Percentiles rank a stretch among this genome's conserved stretches.
Conservation (phyloP, 768 basidiomycete species). For the Suillus sp. region DNA sequence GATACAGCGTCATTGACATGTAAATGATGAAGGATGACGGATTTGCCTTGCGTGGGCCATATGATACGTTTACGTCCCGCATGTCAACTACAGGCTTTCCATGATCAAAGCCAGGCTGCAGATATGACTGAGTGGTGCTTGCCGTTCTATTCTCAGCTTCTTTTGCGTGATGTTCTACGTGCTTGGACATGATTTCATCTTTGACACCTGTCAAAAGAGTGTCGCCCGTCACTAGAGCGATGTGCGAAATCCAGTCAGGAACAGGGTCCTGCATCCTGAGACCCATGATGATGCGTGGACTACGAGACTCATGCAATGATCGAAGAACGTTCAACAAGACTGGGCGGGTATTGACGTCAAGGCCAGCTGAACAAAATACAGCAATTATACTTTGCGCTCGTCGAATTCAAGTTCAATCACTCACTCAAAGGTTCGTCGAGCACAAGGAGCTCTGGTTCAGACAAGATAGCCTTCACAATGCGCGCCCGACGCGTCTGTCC, state of each 20-base stretch:
- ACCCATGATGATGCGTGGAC: constrained; percentile 66
- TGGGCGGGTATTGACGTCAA: constrained; percentile 65
- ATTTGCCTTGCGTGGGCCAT: constrained; percentile 61
- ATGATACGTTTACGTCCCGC: constrained; percentile 67
- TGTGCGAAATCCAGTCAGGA: constrained; percentile 72
- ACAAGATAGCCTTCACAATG: constrained; percentile 75
- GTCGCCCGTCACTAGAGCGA: constrained; percentile 55
- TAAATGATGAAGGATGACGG: neutral
- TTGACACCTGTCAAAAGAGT: constrained; percentile 54
- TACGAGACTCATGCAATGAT: constrained; percentile 47
- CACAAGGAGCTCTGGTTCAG: constrained; percentile 70
- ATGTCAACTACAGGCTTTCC: constrained; percentile 59
- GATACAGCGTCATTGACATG: neutral
- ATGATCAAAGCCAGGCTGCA: constrained; percentile 9
- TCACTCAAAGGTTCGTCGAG: constrained; percentile 92
- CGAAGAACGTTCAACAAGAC: constrained; percentile 56
- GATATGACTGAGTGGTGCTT: neutral
- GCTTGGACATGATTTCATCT: constrained; percentile 42
- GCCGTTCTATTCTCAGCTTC: neutral
- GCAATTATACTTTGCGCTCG: neutral
- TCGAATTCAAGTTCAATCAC: constrained; percentile 27
- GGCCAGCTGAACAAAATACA: constrained; percentile 58
- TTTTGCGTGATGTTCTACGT: constrained; percentile 16
- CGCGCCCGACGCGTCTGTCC: constrained; percentile 90
- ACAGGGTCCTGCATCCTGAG: constrained; percentile 70